phyloP scores from a whole-genome alignment of 2,329 filamentous ascomycete species.

The Neodidymelliopsis sp. region DNA sequence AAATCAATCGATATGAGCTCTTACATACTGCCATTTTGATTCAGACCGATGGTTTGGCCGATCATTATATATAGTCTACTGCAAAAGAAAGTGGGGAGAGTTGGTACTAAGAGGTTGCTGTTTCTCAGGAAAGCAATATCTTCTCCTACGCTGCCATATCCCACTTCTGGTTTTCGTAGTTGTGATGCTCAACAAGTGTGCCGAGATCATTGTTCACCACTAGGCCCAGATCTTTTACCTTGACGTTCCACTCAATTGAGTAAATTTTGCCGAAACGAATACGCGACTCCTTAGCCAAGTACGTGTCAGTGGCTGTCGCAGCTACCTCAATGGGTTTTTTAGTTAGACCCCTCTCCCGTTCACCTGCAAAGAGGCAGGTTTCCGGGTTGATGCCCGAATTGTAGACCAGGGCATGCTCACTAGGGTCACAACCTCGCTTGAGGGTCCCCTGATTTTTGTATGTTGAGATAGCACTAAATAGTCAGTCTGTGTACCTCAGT shows the following conservation, averaged over 20 bases:
- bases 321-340: constrained; percentile 51
- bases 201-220: too few species aligned
- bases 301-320: constrained; percentile 14
- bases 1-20: too few species aligned
- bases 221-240: constrained; percentile 51
- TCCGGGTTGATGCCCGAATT: constrained; percentile 15
- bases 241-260: constrained; percentile 54
- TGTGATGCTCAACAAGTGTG: too few species aligned
- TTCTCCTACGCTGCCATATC: too few species aligned
- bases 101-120: too few species aligned
- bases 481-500: too few species aligned
- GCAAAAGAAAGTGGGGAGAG: too few species aligned
- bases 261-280: constrained; percentile 52
- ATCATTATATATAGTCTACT: too few species aligned
- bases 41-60: too few species aligned
- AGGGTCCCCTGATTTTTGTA: constrained; percentile 47
- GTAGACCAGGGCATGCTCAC: constrained; percentile 52
- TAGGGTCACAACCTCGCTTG: constrained; percentile 46
- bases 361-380: constrained; percentile 18
- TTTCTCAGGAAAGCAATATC: too few species aligned
- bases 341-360: constrained; percentile 43
- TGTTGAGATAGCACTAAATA: constrained; percentile 52
- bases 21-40: too few species aligned
- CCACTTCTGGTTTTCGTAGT: too few species aligned
- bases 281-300: constrained; percentile 32